Evolutionary conservation across 225 moss, liverwort and hornwort species (phyloP).

Genomic region (Polytrichum formosum): DNA sequence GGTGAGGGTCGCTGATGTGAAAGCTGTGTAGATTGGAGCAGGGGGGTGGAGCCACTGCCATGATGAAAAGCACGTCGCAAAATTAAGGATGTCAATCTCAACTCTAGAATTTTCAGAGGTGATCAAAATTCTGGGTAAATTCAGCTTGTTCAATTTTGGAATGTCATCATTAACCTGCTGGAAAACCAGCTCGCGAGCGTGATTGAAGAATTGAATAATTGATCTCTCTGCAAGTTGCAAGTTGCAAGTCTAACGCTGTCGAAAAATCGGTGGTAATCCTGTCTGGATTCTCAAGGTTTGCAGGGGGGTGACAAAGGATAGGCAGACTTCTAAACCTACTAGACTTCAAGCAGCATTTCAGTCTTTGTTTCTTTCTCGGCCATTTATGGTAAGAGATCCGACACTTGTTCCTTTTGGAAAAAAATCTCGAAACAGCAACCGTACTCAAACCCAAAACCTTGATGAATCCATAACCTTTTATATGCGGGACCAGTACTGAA

Average conservation of each 20-base stretch:
- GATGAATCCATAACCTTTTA: no score
- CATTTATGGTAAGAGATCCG: constrained; percentile 31
- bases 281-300: no score
- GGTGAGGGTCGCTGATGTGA: constrained; percentile 11
- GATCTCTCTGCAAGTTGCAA: no score
- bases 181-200: constrained; percentile 37
- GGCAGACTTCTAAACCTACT: neutral
- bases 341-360: constrained; percentile 10
- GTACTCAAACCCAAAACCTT: no score
- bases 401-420: no score
- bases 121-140: no score
- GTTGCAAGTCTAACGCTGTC: neutral
- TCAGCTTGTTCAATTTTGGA: no score
- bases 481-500: no score
- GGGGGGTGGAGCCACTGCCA: constrained; percentile 47
- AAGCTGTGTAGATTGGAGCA: constrained; percentile 15
- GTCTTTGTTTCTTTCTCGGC: constrained; percentile 42
- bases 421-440: no score
- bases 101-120: constrained; percentile 17
- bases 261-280: neutral
- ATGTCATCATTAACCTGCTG: neutral
- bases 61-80: constrained; percentile 10
- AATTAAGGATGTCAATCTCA: constrained; percentile 7
- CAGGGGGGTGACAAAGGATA: neutral
- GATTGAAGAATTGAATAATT: neutral